Base-by-base conservation (phyloP, 2,329 filamentous ascomycete genomes). In the Scedosporium apiospermum region DNA sequence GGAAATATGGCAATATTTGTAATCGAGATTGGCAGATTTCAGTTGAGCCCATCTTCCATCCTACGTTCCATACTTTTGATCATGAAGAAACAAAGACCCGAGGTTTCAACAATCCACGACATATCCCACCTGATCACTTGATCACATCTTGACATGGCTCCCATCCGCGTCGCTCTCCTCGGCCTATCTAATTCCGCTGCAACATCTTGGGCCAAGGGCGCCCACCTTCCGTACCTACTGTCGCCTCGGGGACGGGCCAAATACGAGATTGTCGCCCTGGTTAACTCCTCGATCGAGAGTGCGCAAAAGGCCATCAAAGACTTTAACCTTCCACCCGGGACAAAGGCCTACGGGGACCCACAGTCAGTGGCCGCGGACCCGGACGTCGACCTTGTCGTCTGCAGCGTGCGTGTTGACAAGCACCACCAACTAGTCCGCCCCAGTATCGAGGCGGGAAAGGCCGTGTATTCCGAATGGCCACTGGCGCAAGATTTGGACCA, bases 381-480 rank as follows among this genome's bases (percentile, higher is more conserved):
- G 0, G 72, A 80, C 9, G 71, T 86, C 7, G 80, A 86, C 12
- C 72, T 87, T 0, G 80, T 87, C 1, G 79, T 86, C 4, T 79
- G 79, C 65, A 75, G 71, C 51, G 84, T 82, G 0, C 75, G 82
- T 3, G 82, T 84, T 0, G 82, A 85, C 63, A 75, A 75, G 1
- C 84, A 87, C 65, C 74, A 77, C 55, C 63, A 71, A 2, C 77
- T 76, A 1, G 72, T 77, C 0, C 71, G 75, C 10, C 79, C 83
- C 0, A 79, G 77, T 16, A 65, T 85, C 1, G 71, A 73, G 14
- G 79, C 80, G 0, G 83, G 82, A 0, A 85, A 86, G 68, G 67
- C 72, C 0, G 75, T 82, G 0, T 87, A 74, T 63, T 75, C 84
- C 0, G 84, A 87, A 71, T 87, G 84, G 81, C 84, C 82, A 5